Evolutionary conservation across 2,329 filamentous ascomycete genomes (phyloP).

Genomic region (Fusarium sp.): DNA sequence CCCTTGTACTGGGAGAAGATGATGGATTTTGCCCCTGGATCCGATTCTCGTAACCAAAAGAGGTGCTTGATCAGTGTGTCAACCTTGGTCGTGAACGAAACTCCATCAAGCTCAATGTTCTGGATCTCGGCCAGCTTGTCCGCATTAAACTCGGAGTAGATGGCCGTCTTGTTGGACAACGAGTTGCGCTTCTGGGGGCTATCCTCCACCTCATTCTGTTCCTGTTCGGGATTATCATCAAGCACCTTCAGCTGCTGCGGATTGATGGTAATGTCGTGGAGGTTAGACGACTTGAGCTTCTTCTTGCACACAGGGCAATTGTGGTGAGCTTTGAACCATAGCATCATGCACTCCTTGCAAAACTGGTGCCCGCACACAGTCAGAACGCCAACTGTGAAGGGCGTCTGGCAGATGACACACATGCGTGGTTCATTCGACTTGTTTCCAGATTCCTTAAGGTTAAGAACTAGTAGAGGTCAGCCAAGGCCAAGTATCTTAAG

Average conservation of each 20-base stretch:
- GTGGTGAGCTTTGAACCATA: slow-evolving; percentile 80
- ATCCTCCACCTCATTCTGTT: slow-evolving; percentile 12
- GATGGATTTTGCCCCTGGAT: slow-evolving; percentile 90
- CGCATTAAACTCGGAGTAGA: slow-evolving; percentile 83
- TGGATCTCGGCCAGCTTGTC: slow-evolving; percentile 83
- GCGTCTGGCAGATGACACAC: slow-evolving; percentile 87
- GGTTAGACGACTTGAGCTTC: slow-evolving; percentile 71
- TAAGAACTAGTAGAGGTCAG: slow-evolving; percentile 56
- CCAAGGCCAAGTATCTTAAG: background rate
- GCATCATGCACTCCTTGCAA: slow-evolving; percentile 85
- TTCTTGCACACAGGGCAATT: slow-evolving; percentile 90
- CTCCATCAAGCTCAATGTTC: slow-evolving; percentile 77
- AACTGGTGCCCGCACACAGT: slow-evolving; percentile 94
- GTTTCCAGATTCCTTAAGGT: slow-evolving; percentile 69
- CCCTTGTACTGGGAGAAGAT: slow-evolving; percentile 91
- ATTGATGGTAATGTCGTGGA: slow-evolving; percentile 89
- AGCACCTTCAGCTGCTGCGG: slow-evolving; percentile 79
- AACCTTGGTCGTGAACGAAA: slow-evolving; percentile 89
- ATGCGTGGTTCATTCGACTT: slow-evolving; percentile 73
- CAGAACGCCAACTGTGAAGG: slow-evolving; percentile 82
- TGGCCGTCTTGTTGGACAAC: slow-evolving; percentile 57
- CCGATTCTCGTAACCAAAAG: slow-evolving; percentile 84
- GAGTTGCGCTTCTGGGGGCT: slow-evolving; percentile 32
- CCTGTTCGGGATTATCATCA: slow-evolving; percentile 39
- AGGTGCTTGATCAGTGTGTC: slow-evolving; percentile 86